Evolutionary conservation across 768 basidiomycete species (phyloP), one percentile per base, ranked within the genome.

Genomic region (Flagelloscypha sp.): DNA sequence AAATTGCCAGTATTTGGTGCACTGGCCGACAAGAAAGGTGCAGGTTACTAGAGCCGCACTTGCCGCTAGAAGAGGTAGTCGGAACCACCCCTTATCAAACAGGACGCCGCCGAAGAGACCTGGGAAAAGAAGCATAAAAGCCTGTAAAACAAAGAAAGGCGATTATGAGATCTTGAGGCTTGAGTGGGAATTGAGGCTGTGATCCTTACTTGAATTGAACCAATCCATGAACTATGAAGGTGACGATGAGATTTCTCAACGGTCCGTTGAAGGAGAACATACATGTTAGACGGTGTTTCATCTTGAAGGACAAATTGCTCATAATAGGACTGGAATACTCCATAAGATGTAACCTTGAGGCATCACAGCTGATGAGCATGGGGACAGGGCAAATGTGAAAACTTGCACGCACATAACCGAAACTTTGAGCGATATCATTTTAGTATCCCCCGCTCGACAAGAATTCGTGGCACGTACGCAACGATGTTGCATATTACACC

Each of bases 291-390:
- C 3, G 80, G 66, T 5, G 70, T 64, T 1, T 65, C 61, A 19
- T 65, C 44, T 1, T 47, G 55, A 17, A 85, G 60, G 4, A 79
- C 13, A 2, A 59, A 65, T 22, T 66, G 55, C 44, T 81, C 64
- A 43, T 87, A 85, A 48, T 83, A 81, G 6, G 66, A 66, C 63
- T 87, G 84, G 50, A 85, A 85, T 16, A 76, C 66, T n/a, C n/a
- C n/a, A n/a, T n/a, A n/a, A n/a, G n/a, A n/a, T n/a, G n/a, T n/a
- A n/a, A n/a, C n/a, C n/a, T n/a, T n/a, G n/a, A n/a, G n/a, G n/a
- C n/a, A n/a, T n/a, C n/a, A n/a, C n/a, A n/a, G n/a, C n/a, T n/a
- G n/a, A n/a, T n/a, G n/a, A n/a, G n/a, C n/a, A n/a, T n/a, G n/a
- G n/a, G n/a, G n/a, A n/a, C n/a, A n/a, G n/a, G n/a, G n/a, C n/a